Base-by-base conservation (phyloP, 805 yeast species). In the Maudiozyma pseudohumilis region DNA sequence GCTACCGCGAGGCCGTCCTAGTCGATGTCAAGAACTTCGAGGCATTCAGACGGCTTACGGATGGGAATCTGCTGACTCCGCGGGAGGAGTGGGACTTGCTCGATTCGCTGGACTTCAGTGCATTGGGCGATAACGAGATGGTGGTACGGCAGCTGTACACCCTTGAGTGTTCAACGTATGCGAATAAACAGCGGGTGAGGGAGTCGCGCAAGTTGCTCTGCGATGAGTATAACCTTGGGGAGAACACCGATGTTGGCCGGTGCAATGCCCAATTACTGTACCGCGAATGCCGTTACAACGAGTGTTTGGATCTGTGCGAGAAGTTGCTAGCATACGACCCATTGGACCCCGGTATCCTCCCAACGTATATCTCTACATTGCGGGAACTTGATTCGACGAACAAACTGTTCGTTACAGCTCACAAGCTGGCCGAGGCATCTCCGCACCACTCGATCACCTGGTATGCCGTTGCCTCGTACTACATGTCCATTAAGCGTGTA, bases 21-120 rank as follows among this genome's bases (percentile, higher is more conserved):
- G 85, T 84, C 2, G 97, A 89, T 58, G 87, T 83, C 6, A 85
- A 87, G 56, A 92, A 96, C 59, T 89, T 68, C 56, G 98, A 89
- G 48, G 96, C 97, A 0, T 86, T 86, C 55, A 75, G 83, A 49
- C 87, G 82, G 53, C 68, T 89, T 35, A 70, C 83, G 2, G 63
- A 71, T 30, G 80, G 81, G 47, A 80, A 79, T 51, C 69, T 86
- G 49, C 63, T 89, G 60, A 73, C 92, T 0, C 95, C 96, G 0
- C 59, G 65, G 13, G 96, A 89, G 52, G 94, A 87, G 60, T 83
- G 94, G 92, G 85, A 80, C 26, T 70, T 92, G 26, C 56, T 87
- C 8, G 63, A 70, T 9, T 56, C 70, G 21, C 85, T 86, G 54
- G 73, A 80, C 31, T 58, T 58, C 30, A 40, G 53, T 1, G 81